Base-by-base conservation (phyloP, 2,329 filamentous ascomycete genomes). In the Aurifilum marmelostoma region DNA sequence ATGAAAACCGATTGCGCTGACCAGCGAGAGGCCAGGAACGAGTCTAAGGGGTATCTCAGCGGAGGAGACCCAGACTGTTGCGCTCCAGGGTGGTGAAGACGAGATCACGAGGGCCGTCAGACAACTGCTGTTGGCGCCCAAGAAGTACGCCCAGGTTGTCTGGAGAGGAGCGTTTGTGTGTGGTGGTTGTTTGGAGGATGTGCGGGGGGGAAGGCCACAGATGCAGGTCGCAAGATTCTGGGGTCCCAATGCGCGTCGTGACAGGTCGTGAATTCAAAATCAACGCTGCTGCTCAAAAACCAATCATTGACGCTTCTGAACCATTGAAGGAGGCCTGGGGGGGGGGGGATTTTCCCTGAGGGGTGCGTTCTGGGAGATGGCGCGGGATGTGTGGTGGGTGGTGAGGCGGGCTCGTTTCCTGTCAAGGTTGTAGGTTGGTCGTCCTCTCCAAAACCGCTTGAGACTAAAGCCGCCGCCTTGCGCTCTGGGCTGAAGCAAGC, bases 1-100 rank as follows among this genome's bases (percentile, higher is more conserved):
- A 67, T 66, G 63, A 68, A 69, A 69, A 65, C 59, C n/a, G 43
- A 63, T 60, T 67, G 65, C 61, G 64, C 39, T 69, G 69, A 67
- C 69, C 64, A 29, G 63, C 47, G 47, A n/a, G 32, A 56, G 69
- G 69, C 66, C 69, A 69, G 50, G 1, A 9, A 47, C 43, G n/a
- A 43, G 52, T 65, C 52, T 43, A 64, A 27, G 24, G 37, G n/a
- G 50, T 43, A n/a, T 39, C 59, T 50, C 59, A 50, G 65, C 16
- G 68, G 47, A 54, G 39, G 63, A 58, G 41, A 29, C n/a, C 60
- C 41, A n/a, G 2, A 24, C 27, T 47, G 34, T 62, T n/a, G 39
- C 21, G 54, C 24, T 29, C 52, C 61, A 59, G 58, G 54, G 65
- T 63, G 56, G n/a, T n/a, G n/a, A n/a, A n/a, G 8, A 34, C 8